A percentile compares a stretch with the other conserved stretches of the same genome.
These are phyloP conservation scores for Camelina hispida DNA, from an alignment of 345 rosid genomes.

Conservation along the genomic window DNA sequence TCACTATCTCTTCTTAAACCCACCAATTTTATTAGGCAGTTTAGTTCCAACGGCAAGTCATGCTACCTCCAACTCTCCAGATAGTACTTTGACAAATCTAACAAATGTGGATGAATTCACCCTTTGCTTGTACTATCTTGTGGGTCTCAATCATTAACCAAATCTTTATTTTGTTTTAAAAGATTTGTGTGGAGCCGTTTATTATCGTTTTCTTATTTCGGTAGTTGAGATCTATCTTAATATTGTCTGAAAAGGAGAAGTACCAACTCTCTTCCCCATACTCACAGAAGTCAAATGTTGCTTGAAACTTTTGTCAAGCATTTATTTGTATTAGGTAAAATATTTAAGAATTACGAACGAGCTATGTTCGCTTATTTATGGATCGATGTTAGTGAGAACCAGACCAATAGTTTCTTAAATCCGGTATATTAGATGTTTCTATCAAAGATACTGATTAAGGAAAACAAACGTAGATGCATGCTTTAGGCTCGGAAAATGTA, in stretches of 20 bases:
- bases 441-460: too few species aligned
- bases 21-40: constrained; percentile 11
- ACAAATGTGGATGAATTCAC: background rate
- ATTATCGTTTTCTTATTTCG: constrained; percentile 12
- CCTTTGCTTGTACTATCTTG: constrained; percentile 2
- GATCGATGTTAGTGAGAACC: background rate
- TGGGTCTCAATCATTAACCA: background rate
- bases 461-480: background rate
- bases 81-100: background rate
- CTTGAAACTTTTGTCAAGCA: constrained; percentile 10
- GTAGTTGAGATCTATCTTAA: constrained; percentile 34
- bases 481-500: background rate
- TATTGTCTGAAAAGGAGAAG: constrained; percentile 31
- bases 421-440: background rate
- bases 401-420: background rate
- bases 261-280: constrained; percentile 35
- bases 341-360: background rate
- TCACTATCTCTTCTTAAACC: constrained; percentile 32
- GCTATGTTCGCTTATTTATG: background rate
- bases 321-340: background rate
- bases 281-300: constrained; percentile 29
- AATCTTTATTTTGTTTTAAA: background rate
- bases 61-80: background rate
- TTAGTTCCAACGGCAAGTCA: constrained; percentile 40
- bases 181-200: constrained; percentile 25